phyloP scores from a whole-genome alignment of 140 eudicot genomes.

The Cichorium intybus region DNA sequence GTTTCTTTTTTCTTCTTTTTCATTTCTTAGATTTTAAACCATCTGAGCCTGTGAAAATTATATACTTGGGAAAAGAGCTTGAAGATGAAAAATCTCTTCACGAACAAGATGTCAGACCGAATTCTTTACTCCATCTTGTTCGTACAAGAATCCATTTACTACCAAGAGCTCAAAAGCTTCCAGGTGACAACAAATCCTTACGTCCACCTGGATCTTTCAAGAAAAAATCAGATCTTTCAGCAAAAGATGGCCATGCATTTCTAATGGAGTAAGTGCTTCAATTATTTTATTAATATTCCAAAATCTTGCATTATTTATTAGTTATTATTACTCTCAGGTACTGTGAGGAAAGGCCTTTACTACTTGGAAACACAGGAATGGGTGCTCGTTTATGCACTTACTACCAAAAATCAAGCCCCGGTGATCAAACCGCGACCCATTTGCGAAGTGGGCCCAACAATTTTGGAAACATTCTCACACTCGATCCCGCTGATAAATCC shows the following conservation, averaged over 20 bases:
- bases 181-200: constrained; percentile 88
- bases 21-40: constrained; percentile 65
- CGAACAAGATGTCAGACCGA: constrained; percentile 83
- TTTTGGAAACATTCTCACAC: constrained; percentile 72
- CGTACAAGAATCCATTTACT: constrained; percentile 78
- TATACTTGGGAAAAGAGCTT: constrained; percentile 81
- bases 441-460: constrained; percentile 56
- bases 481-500: constrained; percentile 97
- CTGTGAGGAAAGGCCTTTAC: constrained; percentile 96
- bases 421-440: constrained; percentile 67
- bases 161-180: constrained; percentile 90
- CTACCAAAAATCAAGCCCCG: constrained; percentile 79
- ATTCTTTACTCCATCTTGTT: constrained; percentile 91
- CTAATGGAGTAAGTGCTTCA: constrained; percentile 84
- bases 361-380: constrained; percentile 92
- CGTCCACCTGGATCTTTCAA: constrained; percentile 99
- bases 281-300: neutral
- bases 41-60: constrained; percentile 78
- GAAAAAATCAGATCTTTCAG: constrained; percentile 96
- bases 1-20: neutral
- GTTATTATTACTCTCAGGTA: constrained; percentile 38
- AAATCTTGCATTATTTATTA: too few species aligned
- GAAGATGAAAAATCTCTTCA: constrained; percentile 72
- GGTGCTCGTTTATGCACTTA: constrained; percentile 97
- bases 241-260: constrained; percentile 91